phyloP scores from a whole-genome alignment of 2,329 filamentous ascomycete species.

The Xylariaceae sp. region DNA sequence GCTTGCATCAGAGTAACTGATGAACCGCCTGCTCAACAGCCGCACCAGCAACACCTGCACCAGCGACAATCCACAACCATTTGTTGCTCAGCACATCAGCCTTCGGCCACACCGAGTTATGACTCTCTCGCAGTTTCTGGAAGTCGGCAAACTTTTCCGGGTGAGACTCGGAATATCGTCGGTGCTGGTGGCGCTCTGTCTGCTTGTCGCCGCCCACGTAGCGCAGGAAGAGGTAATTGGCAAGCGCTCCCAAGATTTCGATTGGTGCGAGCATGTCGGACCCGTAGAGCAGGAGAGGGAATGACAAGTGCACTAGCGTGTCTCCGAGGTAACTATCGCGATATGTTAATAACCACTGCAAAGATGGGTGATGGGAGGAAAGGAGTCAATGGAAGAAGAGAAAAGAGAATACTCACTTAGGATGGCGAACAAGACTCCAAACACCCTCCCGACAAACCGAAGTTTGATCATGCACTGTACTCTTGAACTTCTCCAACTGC shows the following conservation, averaged over 20 bases:
- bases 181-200: slow-evolving; percentile 49
- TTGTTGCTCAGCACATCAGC: slow-evolving; percentile 47
- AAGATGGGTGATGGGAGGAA: too few species aligned
- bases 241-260: slow-evolving; percentile 50
- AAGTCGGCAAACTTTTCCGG: slow-evolving; percentile 51
- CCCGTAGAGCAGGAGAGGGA: slow-evolving; percentile 53
- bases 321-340: slow-evolving; percentile 59
- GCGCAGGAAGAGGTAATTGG: slow-evolving; percentile 57
- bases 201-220: slow-evolving; percentile 53
- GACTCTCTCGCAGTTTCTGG: slow-evolving; percentile 46
- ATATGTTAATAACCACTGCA: not conserved
- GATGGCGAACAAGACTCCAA: slow-evolving; percentile 59
- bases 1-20: slow-evolving; percentile 10
- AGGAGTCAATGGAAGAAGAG: not conserved
- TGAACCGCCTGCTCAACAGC: slow-evolving; percentile 38
- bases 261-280: slow-evolving; percentile 52
- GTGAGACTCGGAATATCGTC: slow-evolving; percentile 48
- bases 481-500: slow-evolving; percentile 48
- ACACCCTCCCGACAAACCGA: slow-evolving; percentile 52
- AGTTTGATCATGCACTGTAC: slow-evolving; percentile 35
- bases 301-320: slow-evolving; percentile 54
- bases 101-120: slow-evolving; percentile 59
- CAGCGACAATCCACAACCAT: slow-evolving; percentile 53
- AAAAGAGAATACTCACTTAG: slow-evolving; percentile 47
- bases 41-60: slow-evolving; percentile 45